phyloP scores from a whole-genome alignment of 2,329 filamentous ascomycete genomes.

The Paecilomyces niveus region DNA sequence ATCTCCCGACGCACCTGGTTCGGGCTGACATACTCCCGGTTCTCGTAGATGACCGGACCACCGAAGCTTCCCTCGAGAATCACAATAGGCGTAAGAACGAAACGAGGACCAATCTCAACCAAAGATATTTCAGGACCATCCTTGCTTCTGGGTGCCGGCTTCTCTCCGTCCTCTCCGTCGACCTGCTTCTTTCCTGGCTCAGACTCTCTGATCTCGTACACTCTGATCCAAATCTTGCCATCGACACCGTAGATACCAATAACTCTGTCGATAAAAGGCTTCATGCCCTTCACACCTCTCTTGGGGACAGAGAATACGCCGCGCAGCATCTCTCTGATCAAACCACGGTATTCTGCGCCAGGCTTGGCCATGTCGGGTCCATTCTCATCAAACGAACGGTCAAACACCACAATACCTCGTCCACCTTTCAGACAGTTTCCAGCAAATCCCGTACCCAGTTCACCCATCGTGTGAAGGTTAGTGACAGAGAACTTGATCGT shows the following conservation, averaged over 20 bases:
- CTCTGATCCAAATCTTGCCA: slow-evolving; percentile 91
- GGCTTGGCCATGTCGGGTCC: slow-evolving; percentile 62
- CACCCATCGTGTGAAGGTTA: slow-evolving; percentile 88
- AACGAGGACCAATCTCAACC: slow-evolving; percentile 88
- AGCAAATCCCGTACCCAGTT: slow-evolving; percentile 73
- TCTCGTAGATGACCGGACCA: slow-evolving; percentile 95
- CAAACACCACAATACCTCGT: slow-evolving; percentile 84
- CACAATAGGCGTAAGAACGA: slow-evolving; percentile 88
- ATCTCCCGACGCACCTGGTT: slow-evolving; percentile 88
- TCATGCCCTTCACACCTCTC: slow-evolving; percentile 71
- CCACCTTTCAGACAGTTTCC: slow-evolving; percentile 96
- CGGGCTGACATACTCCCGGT: slow-evolving; percentile 92
- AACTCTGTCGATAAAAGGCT: slow-evolving; percentile 93
- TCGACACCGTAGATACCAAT: slow-evolving; percentile 88
- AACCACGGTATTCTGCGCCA: slow-evolving; percentile 36
- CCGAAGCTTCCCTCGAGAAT: slow-evolving; percentile 94
- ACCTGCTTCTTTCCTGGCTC: slow-evolving; percentile 50
- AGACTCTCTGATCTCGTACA: slow-evolving; percentile 86
- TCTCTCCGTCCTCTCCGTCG: slow-evolving; percentile 33
- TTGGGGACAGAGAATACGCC: slow-evolving; percentile 91
- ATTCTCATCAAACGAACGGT: slow-evolving; percentile 73
- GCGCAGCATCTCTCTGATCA: slow-evolving; percentile 77
- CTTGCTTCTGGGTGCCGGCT: slow-evolving; percentile 37
- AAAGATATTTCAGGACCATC: slow-evolving; percentile 65
- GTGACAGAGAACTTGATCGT: slow-evolving; percentile 51